A percentile compares a stretch with the other conserved stretches of the same genome.
These are phyloP conservation scores for Basidiobolus heterosporus DNA, from an alignment of 371 early-diverging fungal species.

Conservation along the genomic window DNA sequence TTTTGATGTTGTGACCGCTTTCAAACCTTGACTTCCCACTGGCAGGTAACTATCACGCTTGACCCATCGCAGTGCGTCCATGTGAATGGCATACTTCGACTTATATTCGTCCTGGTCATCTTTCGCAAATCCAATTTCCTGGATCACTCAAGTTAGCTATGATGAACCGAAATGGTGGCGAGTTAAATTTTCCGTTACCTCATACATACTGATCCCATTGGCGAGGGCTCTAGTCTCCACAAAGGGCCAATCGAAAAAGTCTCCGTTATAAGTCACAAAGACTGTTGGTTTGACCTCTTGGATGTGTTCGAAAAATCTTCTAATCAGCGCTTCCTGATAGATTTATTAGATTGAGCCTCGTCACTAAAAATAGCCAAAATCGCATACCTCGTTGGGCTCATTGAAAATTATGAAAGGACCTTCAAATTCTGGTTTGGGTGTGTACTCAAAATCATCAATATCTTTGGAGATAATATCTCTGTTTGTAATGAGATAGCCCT, in stretches of 20 bases:
- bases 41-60: constrained; percentile 98
- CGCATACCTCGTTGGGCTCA: constrained; percentile 67
- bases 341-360: not conserved
- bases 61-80: constrained; percentile 99
- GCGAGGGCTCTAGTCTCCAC: constrained; percentile 72
- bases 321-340: constrained; percentile 49
- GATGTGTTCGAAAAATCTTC: constrained; percentile 88
- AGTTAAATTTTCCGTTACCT: constrained; percentile 12
- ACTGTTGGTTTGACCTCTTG: constrained; percentile 78
- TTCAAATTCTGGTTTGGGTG: constrained; percentile 89
- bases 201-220: constrained; percentile 70
- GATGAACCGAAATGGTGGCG: not conserved
- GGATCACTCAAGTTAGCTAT: not conserved
- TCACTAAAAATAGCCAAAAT: not conserved
- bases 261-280: constrained; percentile 98
- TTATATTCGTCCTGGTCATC: constrained; percentile 77
- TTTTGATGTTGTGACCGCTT: constrained; percentile 93
- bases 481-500: constrained; percentile 96
- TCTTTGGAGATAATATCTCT: constrained; percentile 91
- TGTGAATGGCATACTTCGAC: constrained; percentile 81
- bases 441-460: constrained; percentile 96
- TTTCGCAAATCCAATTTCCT: constrained; percentile 75
- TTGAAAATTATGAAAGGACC: constrained; percentile 96
- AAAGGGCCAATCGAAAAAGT: constrained; percentile 99
- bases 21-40: constrained; percentile 92